These are phyloP conservation scores for Pseudogymnoascus sp. DNA, from an alignment of 2,329 filamentous ascomycete species.

Conservation along the genomic window DNA sequence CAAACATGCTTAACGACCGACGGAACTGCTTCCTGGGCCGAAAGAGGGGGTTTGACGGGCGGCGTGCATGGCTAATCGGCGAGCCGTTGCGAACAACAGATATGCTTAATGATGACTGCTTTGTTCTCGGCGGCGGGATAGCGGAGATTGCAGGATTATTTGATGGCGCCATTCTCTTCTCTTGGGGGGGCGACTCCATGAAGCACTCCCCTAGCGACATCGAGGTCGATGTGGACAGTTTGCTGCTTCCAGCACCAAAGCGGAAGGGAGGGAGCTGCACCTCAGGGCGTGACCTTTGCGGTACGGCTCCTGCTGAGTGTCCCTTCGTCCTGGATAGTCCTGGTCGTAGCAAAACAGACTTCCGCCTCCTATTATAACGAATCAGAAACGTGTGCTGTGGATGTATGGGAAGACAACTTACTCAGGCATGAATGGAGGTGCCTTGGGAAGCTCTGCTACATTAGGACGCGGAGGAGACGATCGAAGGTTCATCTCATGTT, in stretches of 20 bases:
- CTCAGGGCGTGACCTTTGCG: conserved; percentile 52
- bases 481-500: conserved; percentile 42
- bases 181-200: conserved; percentile 64
- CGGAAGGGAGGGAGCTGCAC: conserved; percentile 63
- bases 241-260: conserved; percentile 52
- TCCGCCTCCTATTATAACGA: conserved; percentile 47
- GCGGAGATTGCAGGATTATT: conserved; percentile 48
- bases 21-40: conserved; percentile 82
- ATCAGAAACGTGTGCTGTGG: conserved; percentile 17
- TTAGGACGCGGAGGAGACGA: conserved; percentile 45
- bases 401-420: conserved; percentile 32
- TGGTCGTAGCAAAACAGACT: conserved; percentile 61
- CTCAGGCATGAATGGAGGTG: conserved; percentile 41
- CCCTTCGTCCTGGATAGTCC: conserved; percentile 68
- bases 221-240: conserved; percentile 43
- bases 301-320: conserved; percentile 57
- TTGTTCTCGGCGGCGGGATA: conserved; percentile 52
- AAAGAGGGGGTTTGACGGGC: conserved; percentile 60
- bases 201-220: conserved; percentile 75
- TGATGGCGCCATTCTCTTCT: conserved; percentile 52
- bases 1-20: conserved; percentile 95
- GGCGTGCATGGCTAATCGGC: conserved; percentile 59
- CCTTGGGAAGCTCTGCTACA: conserved; percentile 39
- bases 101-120: conserved; percentile 36
- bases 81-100: conserved; percentile 57